These are phyloP conservation scores for Colletotrichum navitas DNA, from an alignment of 2,329 filamentous ascomycete species.

Conservation along the genomic window DNA sequence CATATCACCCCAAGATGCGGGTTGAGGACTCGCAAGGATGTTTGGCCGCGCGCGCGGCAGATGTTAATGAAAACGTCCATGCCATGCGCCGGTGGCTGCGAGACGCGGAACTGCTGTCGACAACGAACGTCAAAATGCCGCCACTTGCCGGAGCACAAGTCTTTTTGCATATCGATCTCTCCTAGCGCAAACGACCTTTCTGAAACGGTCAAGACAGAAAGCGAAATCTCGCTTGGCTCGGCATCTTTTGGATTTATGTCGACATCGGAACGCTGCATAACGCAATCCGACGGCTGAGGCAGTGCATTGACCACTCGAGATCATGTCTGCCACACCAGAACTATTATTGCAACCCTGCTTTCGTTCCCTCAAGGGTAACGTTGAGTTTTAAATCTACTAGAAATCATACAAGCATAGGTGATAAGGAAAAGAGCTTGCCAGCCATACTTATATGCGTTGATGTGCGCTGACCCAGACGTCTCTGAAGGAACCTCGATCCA, in stretches of 20 bases:
- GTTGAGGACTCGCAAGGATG: neutral
- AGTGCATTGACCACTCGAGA: neutral
- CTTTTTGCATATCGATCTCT: neutral
- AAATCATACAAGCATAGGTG: neutral
- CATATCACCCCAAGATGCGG: neutral
- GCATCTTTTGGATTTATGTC: slow-evolving; percentile 33
- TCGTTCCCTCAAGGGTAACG: too few species aligned
- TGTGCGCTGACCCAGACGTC: neutral
- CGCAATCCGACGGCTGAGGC: slow-evolving; percentile 25
- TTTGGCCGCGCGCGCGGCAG: neutral
- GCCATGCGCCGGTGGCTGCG: neutral
- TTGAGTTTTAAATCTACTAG: neutral
- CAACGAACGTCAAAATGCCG: neutral
- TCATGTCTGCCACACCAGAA: neutral
- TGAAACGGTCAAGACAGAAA: neutral
- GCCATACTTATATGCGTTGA: neutral
- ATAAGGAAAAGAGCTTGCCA: neutral
- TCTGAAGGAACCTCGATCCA: neutral
- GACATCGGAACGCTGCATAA: slow-evolving; percentile 32
- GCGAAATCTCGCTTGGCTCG: slow-evolving; percentile 6
- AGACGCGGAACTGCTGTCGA: neutral
- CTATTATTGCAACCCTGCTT: neutral
- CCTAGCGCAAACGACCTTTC: slow-evolving; percentile 7
- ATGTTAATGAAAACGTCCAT: neutral
- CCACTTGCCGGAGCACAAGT: neutral